Percentiles rank a stretch among this genome's conserved stretches.
Conservation (phyloP, 2,329 filamentous ascomycete species). For the Ophiostoma sp. region DNA sequence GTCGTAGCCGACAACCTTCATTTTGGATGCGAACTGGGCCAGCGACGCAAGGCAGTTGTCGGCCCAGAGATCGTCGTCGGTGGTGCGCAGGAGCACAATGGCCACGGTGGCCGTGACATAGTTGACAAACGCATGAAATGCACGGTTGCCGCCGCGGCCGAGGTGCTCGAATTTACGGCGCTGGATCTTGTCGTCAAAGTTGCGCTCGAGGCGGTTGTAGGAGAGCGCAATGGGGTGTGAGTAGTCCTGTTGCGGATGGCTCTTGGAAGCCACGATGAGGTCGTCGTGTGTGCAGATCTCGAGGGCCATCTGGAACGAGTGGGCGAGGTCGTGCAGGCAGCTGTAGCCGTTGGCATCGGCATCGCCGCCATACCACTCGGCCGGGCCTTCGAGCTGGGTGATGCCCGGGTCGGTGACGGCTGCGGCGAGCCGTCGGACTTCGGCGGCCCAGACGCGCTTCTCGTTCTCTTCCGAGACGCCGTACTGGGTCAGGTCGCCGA, state of each 20-base stretch:
- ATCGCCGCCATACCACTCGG: slow-evolving; percentile 15
- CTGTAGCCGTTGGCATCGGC: slow-evolving; percentile 14
- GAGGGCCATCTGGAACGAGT: slow-evolving; percentile 15
- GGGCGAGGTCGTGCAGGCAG: slow-evolving; percentile 15
- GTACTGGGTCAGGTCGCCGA: slow-evolving; percentile 14
- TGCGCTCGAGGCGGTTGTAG: slow-evolving; percentile 14
- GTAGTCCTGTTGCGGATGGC: slow-evolving; percentile 10
- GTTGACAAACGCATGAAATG: slow-evolving; percentile 12
- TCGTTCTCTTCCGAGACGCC: slow-evolving; percentile 2
- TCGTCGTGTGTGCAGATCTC: slow-evolving; percentile 15
- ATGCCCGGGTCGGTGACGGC: background rate
- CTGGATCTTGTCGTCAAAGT: slow-evolving; percentile 14
- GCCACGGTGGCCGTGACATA: slow-evolving; percentile 10
- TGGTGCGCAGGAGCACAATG: slow-evolving; percentile 2
- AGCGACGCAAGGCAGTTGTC: slow-evolving; percentile 2
- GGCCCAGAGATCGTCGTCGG: background rate
- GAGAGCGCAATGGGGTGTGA: slow-evolving; percentile 9
- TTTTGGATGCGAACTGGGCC: slow-evolving; percentile 12
- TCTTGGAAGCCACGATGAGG: slow-evolving; percentile 9
- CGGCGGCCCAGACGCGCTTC: slow-evolving; percentile 9
- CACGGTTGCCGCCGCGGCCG: slow-evolving; percentile 15
- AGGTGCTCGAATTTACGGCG: slow-evolving; percentile 11
- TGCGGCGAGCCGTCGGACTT: slow-evolving; percentile 6
- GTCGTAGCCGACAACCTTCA: slow-evolving; percentile 13
- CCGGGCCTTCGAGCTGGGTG: background rate